These are phyloP conservation scores for Taphrina flavorubra DNA, from an alignment of 1,139 yeast genomes.

Conservation along the genomic window DNA sequence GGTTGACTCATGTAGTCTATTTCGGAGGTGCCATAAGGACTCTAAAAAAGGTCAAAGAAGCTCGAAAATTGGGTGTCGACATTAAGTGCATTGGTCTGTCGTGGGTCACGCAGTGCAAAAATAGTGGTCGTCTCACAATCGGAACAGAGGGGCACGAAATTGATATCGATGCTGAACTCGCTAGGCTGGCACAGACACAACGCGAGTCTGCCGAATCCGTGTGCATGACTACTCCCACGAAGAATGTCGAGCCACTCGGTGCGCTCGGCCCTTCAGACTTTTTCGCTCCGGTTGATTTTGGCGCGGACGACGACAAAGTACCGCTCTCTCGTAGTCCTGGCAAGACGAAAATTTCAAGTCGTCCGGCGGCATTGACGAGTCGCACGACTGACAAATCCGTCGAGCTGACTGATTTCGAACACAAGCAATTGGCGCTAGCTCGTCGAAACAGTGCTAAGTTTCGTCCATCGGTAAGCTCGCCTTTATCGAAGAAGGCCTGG, in stretches of 20 bases:
- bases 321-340: background rate
- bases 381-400: background rate
- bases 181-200: background rate
- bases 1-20: constrained; percentile 37
- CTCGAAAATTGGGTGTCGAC: constrained; percentile 22
- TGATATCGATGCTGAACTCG: constrained; percentile 31
- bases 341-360: background rate
- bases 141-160: constrained; percentile 32
- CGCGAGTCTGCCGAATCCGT: constrained; percentile 1
- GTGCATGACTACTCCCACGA: background rate
- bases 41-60: constrained; percentile 27
- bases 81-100: constrained; percentile 26
- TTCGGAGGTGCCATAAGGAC: constrained; percentile 32
- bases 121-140: constrained; percentile 18
- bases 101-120: constrained; percentile 33
- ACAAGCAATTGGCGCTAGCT: constrained; percentile 18
- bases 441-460: constrained; percentile 33
- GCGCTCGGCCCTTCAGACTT: background rate
- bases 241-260: background rate
- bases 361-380: background rate
- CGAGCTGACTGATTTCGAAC: constrained; percentile 21
- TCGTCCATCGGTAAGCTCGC: constrained; percentile 33
- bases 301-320: background rate
- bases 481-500: constrained; percentile 31
- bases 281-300: constrained; percentile 14